phyloP scores from a whole-genome alignment of 225 moss, liverwort and hornwort genomes.

The Straminergon stramineum region DNA sequence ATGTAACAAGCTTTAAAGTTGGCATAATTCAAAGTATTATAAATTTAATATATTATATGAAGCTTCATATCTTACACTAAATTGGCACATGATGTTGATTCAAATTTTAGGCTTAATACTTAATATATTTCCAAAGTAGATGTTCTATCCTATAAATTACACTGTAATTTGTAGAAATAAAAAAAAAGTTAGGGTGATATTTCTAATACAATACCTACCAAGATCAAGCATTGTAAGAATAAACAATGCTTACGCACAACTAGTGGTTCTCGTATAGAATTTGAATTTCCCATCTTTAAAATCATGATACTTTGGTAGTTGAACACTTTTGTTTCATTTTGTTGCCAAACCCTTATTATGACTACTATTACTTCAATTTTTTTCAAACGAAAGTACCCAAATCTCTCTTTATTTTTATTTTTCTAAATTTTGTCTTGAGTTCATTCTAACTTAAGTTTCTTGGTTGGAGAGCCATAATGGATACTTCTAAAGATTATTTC shows the following conservation, averaged over 20 bases:
- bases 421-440: rapidly evolving
- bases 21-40: too few relatives aligned
- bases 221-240: neutral
- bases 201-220: neutral
- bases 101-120: neutral
- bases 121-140: neutral
- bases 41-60: neutral
- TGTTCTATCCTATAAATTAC: neutral
- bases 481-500: too few relatives aligned
- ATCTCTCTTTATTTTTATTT: neutral
- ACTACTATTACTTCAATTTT: neutral
- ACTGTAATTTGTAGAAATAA: neutral
- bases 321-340: neutral
- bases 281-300: neutral
- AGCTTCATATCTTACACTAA: neutral
- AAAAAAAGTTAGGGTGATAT: neutral
- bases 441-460: neutral
- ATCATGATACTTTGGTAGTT: neutral
- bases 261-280: neutral
- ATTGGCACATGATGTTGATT: rapidly evolving
- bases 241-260: rapidly evolving
- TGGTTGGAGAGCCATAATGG: too few relatives aligned
- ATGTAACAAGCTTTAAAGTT: neutral
- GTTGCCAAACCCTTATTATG: too few relatives aligned
- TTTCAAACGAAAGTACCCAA: rapidly evolving